phyloP scores from a whole-genome alignment of 805 yeast genomes.

The Alloascoidea africana region DNA sequence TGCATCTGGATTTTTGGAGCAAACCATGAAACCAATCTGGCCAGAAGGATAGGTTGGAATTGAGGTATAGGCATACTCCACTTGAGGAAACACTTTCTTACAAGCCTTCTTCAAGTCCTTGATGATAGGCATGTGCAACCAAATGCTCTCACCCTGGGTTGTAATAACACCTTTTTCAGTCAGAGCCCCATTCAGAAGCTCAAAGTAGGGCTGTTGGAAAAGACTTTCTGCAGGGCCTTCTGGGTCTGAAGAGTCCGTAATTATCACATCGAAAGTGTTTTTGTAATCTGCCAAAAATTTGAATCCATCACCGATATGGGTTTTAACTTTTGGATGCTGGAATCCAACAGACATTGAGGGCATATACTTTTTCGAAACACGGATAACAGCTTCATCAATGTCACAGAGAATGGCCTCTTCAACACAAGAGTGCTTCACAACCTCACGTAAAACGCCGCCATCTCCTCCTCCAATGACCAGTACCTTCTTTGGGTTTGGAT shows the following conservation, averaged over 20 bases:
- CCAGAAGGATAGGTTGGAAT: constrained; percentile 87
- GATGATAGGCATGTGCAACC: constrained; percentile 72
- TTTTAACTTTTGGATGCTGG: constrained; percentile 77
- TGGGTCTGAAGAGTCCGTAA: constrained; percentile 96
- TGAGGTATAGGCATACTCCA: constrained; percentile 64
- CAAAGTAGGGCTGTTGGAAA: constrained; percentile 86
- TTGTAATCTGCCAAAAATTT: constrained; percentile 76
- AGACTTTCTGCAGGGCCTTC: constrained; percentile 95
- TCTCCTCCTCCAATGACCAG: constrained; percentile 98
- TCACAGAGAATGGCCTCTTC: constrained; percentile 89
- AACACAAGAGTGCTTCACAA: constrained; percentile 75
- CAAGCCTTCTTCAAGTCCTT: constrained; percentile 65
- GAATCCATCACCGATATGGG: constrained; percentile 95
- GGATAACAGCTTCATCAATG: constrained; percentile 74
- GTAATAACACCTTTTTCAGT: constrained; percentile 85
- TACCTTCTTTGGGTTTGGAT: constrained; percentile 88
- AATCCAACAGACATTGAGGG: constrained; percentile 81
- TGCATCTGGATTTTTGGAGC: constrained; percentile 37
- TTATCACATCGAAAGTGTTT: constrained; percentile 84
- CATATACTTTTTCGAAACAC: constrained; percentile 71
- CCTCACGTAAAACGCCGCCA: constrained; percentile 94
- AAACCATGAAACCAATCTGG: constrained; percentile 66
- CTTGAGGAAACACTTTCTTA: constrained; percentile 66
- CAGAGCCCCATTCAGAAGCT: constrained; percentile 71
- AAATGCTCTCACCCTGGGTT: constrained; percentile 57